Percentiles rank a stretch among this genome's conserved stretches.
phyloP scores from a whole-genome alignment of 306 rosid genomes.

The Luffa aegyptiaca region DNA sequence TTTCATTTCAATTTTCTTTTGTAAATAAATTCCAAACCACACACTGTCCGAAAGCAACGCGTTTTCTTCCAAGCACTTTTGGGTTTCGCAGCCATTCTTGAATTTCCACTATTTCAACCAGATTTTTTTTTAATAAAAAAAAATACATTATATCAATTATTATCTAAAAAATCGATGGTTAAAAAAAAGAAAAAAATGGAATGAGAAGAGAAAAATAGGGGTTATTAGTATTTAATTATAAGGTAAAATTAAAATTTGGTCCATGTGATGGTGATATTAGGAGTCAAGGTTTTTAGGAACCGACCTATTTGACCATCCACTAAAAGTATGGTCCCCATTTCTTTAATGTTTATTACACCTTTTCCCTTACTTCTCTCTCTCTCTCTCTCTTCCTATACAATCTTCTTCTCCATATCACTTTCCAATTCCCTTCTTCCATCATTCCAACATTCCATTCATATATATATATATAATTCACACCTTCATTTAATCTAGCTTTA shows the following conservation, averaged over 20 bases:
- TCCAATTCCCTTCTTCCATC: neutral
- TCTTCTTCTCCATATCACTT: neutral
- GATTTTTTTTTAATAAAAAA: too few species aligned
- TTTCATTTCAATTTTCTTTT: too few species aligned
- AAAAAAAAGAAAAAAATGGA: too few species aligned
- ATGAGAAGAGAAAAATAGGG: too few species aligned
- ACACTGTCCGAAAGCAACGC: too few species aligned
- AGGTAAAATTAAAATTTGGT: neutral
- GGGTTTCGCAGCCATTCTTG: too few species aligned
- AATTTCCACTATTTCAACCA: neutral
- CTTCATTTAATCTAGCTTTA: too few species aligned
- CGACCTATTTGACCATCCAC: slow-evolving; percentile 8
- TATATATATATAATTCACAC: neutral
- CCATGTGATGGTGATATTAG: neutral
- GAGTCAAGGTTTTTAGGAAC: neutral
- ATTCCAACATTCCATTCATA: neutral
- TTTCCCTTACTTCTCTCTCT: neutral
- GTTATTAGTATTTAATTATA: neutral
- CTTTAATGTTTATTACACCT: neutral
- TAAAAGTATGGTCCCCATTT: neutral
- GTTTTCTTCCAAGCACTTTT: too few species aligned
- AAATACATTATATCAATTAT: too few species aligned
- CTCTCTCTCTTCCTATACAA: neutral
- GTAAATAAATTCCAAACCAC: too few species aligned
- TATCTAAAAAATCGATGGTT: too few species aligned